Base-by-base conservation (phyloP, 345 rosid genomes). In the Capsella bursapastoris region DNA sequence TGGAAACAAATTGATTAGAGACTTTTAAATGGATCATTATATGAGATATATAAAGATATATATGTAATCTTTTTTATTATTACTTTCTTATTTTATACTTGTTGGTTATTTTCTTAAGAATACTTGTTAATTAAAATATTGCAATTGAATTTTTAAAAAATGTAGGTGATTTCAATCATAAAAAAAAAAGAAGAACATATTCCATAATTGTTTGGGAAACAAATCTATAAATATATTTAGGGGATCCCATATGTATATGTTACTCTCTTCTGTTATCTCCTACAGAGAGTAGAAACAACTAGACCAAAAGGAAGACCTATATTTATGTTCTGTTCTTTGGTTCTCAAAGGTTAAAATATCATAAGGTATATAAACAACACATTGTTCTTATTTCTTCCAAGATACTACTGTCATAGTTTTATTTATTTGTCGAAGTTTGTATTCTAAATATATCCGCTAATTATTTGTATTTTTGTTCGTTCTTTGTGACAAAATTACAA, bases 221-320 rank as follows among this genome's bases (percentile, higher is more conserved):
- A 22, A 13, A 47, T 47, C 48, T 70, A 70, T 6, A 71, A 48
- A 32, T 57, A 56, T 14, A 27, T 29, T 29, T 41, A 43, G 7
- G 37, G 37, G 37, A 53, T 53, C 55, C 38, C 7, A 43, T 28
- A 31, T 55, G 9, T 25, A 6, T 18, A 13, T 44, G 13, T 51
- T 15, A 52, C 35, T 28, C 16, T 63, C 13, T 5, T 51, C n/a
- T 41, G 12, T 5, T 62, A 5, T 16, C 22, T 63, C 8, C 5
- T 9, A 14, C 16, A 63, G 57, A 22, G 25, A 22, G 25, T 22
- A 22, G 25, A 22, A 2, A 41, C 43, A 51, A 71, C n/a, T 8
- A 62, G 45, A 40, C 14, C 52, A 60, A 31, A 25, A 71, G 52
- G 43, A 50, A 71, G 34, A 38, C 31, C 8, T 34, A 49, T 49